These are phyloP conservation scores for Cylindrotheca closterium DNA, from an alignment of 108 stramenopile species.

Conservation along the genomic window DNA sequence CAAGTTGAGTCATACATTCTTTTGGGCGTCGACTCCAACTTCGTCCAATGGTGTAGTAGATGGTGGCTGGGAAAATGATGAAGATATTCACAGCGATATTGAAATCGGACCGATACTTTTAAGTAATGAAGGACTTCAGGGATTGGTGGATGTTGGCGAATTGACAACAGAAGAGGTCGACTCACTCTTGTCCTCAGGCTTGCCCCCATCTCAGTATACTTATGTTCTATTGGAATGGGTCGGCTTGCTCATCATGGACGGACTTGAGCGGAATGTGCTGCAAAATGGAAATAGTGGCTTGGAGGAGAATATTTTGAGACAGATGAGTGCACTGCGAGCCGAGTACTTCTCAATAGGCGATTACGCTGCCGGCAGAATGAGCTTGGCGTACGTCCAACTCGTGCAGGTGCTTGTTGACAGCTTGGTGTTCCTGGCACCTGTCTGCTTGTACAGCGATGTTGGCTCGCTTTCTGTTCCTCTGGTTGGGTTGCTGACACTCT, in stretches of 20 bases:
- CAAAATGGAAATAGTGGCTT: constrained; percentile 41
- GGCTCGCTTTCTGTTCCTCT: constrained; percentile 13
- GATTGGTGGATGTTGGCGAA: constrained; percentile 36
- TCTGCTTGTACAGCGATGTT: constrained; percentile 36
- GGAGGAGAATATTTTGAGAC: constrained; percentile 48
- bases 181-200: constrained; percentile 35
- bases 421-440: constrained; percentile 42
- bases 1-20: constrained; percentile 54
- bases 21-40: constrained; percentile 63
- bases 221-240: constrained; percentile 65
- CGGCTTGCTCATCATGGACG: constrained; percentile 47
- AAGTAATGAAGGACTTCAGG: constrained; percentile 42
- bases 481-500: constrained; percentile 34
- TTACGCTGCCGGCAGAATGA: constrained; percentile 58
- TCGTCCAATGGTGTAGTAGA: constrained; percentile 13
- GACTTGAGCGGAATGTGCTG: constrained; percentile 42
- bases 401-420: constrained; percentile 63
- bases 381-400: constrained; percentile 66
- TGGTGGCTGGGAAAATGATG: background rate
- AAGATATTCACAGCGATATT: background rate
- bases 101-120: constrained; percentile 52
- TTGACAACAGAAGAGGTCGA: constrained; percentile 44
- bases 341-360: constrained; percentile 60
- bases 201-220: constrained; percentile 62
- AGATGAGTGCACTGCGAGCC: constrained; percentile 44